A percentile compares a stretch with the other conserved stretches of the same genome.
Evolutionary conservation across 768 basidiomycete genomes (phyloP).

Genomic region (Pleurotus citrinopileatus): DNA sequence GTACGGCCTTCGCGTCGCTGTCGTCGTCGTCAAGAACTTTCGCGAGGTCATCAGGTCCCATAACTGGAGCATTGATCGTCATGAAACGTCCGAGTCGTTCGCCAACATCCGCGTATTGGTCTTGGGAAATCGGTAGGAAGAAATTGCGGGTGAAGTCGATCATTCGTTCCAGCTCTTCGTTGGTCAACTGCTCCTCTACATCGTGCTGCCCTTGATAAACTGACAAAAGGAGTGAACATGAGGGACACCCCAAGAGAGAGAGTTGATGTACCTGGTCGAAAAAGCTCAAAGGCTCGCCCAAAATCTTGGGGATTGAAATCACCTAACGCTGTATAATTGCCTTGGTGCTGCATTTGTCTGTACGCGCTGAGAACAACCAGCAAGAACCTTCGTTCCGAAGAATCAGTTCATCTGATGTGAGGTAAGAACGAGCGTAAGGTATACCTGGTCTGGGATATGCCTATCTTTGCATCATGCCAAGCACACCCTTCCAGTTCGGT

Average conservation of each 20-base stretch:
- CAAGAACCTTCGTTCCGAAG: slow-evolving; percentile 25
- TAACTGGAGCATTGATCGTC: not conserved
- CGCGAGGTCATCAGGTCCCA: slow-evolving; percentile 5
- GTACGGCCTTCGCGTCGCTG: slow-evolving; percentile 30
- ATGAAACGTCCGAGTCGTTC: not conserved
- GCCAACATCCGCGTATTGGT: not conserved
- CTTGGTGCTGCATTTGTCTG: slow-evolving; percentile 37
- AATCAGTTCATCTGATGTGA: not conserved
- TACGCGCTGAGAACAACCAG: slow-evolving; percentile 39
- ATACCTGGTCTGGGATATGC: slow-evolving; percentile 20
- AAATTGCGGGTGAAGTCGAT: slow-evolving; percentile 13
- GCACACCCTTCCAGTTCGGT: slow-evolving; percentile 17
- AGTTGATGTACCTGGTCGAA: slow-evolving; percentile 27
- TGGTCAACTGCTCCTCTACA: slow-evolving; percentile 2
- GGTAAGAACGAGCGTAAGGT: not conserved
- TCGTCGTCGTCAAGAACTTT: slow-evolving; percentile 12
- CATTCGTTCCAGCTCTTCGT: slow-evolving; percentile 11
- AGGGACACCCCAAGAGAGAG: not conserved
- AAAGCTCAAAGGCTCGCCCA: slow-evolving; percentile 34
- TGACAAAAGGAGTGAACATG: not conserved
- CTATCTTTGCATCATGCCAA: slow-evolving; percentile 21
- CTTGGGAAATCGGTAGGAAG: slow-evolving; percentile 5
- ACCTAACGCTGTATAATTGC: slow-evolving; percentile 22
- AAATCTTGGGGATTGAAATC: slow-evolving; percentile 31
- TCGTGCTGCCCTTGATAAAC: slow-evolving; percentile 11